These are phyloP conservation scores for Urtica urens DNA, from an alignment of 306 rosid species.

Conservation along the genomic window DNA sequence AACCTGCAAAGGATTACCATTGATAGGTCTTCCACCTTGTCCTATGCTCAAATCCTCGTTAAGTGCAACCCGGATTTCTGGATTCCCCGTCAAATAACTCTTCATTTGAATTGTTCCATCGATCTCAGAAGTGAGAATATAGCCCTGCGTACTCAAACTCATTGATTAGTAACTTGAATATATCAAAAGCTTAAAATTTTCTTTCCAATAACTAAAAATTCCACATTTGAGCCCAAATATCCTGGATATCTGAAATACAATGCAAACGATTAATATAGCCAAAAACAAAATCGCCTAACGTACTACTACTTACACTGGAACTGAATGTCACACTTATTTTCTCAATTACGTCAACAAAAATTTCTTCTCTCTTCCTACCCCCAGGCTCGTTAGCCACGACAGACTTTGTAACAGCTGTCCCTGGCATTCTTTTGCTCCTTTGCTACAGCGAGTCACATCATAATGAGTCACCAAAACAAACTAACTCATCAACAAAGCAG, in stretches of 20 bases:
- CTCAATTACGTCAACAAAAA: slow-evolving; percentile 88
- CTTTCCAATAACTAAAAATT: background rate
- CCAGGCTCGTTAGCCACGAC: slow-evolving; percentile 88
- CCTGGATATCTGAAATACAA: background rate
- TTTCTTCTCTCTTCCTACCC: slow-evolving; percentile 87
- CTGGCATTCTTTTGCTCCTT: slow-evolving; percentile 84
- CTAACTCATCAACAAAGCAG: background rate
- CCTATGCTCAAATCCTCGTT: slow-evolving; percentile 81
- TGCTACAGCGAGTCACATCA: slow-evolving; percentile 45
- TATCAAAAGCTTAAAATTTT: no score
- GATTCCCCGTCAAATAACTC: slow-evolving; percentile 87
- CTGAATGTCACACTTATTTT: slow-evolving; percentile 90
- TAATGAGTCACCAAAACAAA: slow-evolving; percentile 6
- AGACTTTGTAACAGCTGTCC: slow-evolving; percentile 75
- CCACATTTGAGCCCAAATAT: background rate
- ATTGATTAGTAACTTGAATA: background rate
- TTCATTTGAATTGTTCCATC: slow-evolving; percentile 98
- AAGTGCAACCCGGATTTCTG: slow-evolving; percentile 87
- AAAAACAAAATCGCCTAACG: no score
- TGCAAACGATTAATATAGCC: no score
- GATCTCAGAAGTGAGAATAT: slow-evolving; percentile 84
- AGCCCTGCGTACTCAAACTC: slow-evolving; percentile 57
- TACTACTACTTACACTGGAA: slow-evolving; percentile 92
- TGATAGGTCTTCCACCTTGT: slow-evolving; percentile 50
- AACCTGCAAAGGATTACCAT: slow-evolving; percentile 16